Conservation (phyloP, 2,329 filamentous ascomycete species). For the Talaromyces sp. region DNA sequence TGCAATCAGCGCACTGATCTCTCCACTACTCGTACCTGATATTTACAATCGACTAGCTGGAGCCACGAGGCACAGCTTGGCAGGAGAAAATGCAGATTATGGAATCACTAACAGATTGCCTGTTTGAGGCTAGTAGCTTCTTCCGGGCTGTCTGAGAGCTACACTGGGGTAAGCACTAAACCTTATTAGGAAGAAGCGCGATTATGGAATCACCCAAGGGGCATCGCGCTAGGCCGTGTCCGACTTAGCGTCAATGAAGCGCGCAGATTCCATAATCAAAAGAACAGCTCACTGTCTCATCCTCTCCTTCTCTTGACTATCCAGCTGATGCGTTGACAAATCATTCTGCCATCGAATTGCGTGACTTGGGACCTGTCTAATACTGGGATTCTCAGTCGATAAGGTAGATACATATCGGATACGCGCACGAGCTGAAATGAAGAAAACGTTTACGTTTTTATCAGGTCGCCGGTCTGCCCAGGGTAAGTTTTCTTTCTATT, state of each 20-base stretch:
- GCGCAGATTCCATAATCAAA: background rate
- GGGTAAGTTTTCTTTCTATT: background rate
- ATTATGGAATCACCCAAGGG: constrained; percentile 1
- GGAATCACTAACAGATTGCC: background rate
- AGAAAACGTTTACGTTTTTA: background rate
- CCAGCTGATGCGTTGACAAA: background rate
- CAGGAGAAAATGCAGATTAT: background rate
- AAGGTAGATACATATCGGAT: background rate
- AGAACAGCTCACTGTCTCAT: background rate
- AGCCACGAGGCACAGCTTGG: background rate
- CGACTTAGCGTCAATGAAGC: background rate
- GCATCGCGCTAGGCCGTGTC: background rate
- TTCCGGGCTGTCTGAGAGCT: background rate
- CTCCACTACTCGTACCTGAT: background rate
- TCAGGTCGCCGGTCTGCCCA: background rate
- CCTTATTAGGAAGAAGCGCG: background rate
- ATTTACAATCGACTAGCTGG: background rate
- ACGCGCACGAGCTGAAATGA: background rate
- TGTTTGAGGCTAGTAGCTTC: background rate
- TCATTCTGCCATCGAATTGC: background rate
- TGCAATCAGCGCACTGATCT: background rate
- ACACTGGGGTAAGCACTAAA: background rate
- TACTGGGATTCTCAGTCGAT: background rate
- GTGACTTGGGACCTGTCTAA: background rate
- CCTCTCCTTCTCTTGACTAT: background rate